Evolutionary conservation across 2,329 filamentous ascomycete species (phyloP), one percentile per base, ranked within the genome.

Genomic region (Aureobasidium pullulans): DNA sequence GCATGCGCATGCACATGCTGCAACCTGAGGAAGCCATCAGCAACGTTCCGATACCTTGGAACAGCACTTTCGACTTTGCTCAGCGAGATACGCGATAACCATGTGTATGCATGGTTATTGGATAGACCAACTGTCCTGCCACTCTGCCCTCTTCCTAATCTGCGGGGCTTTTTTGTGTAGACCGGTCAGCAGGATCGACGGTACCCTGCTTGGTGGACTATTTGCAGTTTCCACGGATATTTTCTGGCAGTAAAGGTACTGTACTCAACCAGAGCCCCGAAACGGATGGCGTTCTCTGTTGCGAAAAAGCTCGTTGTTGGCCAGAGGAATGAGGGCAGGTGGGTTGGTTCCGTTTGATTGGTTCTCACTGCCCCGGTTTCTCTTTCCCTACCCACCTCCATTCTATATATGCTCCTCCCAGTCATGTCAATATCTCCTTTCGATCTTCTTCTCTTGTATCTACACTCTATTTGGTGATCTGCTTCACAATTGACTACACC

Each of bases 131-230:
- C 39, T 36, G 40, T 23, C 19, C 10, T 31, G n/a, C 13, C 52
- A 29, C 28, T 8, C 29, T 31, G 3, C 31, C 39, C 40, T 44
- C 8, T 53, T 15, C 28, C 52, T 23, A 44, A n/a, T 34, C 19
- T 42, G 52, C 39, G 52, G 52, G 52, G 39, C 52, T 56, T 23
- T 15, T 56, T 15, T 15, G 29, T 36, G 29, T 34, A 43, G 40
- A 56, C 52, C 52, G 40, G 52, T 56, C 52, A 56, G 40, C 40
- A 28, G 40, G 52, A 56, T 56, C 40, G 52, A 28, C 52, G 32
- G 52, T 36, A 56, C 40, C 31, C 29, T 56, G 16, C 50, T 43
- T 54, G 28, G 2, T 28, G 5, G 50, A 54, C 29, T 56, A 44
- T 56, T 44, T 44, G 29, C 29, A 44, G 40, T 40, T 6, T 29